A percentile compares a stretch with the other conserved stretches of the same genome.
phyloP scores from a whole-genome alignment of 1,139 yeast genomes.

The Blastobotrys illinoisensis region DNA sequence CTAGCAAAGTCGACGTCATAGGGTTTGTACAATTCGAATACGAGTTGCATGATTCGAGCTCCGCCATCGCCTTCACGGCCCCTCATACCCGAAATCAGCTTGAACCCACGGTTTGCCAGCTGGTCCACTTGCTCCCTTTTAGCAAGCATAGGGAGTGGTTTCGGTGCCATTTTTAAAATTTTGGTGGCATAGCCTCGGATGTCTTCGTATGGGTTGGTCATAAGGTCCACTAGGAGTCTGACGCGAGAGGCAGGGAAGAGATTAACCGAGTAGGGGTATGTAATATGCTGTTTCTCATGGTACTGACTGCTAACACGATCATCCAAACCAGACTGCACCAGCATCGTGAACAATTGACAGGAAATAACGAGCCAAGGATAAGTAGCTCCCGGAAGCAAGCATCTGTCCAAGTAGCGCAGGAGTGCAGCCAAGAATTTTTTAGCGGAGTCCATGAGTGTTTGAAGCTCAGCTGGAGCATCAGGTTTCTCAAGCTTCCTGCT shows the following conservation, averaged over 20 bases:
- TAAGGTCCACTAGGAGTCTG: conserved; percentile 51
- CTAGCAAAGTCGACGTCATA: conserved; percentile 31
- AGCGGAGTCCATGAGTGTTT: not conserved
- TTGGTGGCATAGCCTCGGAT: conserved; percentile 50
- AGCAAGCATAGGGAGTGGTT: conserved; percentile 26
- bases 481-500: conserved; percentile 5
- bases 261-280: conserved; percentile 42
- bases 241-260: conserved; percentile 40
- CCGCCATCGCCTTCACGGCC: conserved; percentile 83
- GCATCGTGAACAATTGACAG: conserved; percentile 42
- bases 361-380: conserved; percentile 57
- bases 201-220: conserved; percentile 71
- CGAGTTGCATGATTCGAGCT: conserved; percentile 55
- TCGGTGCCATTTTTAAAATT: conserved; percentile 48
- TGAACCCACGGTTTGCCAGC: conserved; percentile 38
- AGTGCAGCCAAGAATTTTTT: conserved; percentile 43
- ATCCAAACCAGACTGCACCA: conserved; percentile 57
- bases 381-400: conserved; percentile 60
- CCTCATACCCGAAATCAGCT: conserved; percentile 48
- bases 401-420: conserved; percentile 37
- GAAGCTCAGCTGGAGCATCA: conserved; percentile 13
- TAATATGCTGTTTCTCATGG: conserved; percentile 38
- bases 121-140: conserved; percentile 25
- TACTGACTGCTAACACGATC: conserved; percentile 34
- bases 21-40: conserved; percentile 28